Evolutionary conservation across 257 asterid genomes (phyloP).

Genomic region (Nicotiana tabacum): DNA sequence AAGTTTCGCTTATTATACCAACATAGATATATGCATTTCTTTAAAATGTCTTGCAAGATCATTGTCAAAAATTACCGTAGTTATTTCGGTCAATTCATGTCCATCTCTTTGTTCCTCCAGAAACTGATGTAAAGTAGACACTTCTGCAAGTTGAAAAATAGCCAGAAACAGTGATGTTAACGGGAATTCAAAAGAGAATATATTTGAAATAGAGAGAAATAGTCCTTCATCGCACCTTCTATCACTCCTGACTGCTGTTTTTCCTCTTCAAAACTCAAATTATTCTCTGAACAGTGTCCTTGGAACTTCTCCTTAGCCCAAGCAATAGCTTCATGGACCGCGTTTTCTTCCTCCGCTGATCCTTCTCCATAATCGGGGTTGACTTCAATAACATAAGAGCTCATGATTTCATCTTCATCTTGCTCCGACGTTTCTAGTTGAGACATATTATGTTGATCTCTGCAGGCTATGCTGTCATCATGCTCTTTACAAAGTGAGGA

Average conservation of each 20-base stretch:
- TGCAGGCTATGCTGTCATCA: slow-evolving; percentile 17
- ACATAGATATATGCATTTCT: too few relatives aligned
- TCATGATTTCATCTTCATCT: slow-evolving; percentile 56
- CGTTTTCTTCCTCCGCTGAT: slow-evolving; percentile 44
- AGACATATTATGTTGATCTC: slow-evolving; percentile 19
- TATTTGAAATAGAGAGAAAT: neutral
- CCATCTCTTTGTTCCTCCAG: slow-evolving; percentile 24
- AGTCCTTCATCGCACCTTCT: slow-evolving; percentile 26
- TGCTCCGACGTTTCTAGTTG: slow-evolving; percentile 23
- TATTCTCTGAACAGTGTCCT: slow-evolving; percentile 25
- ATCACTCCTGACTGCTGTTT: slow-evolving; percentile 22
- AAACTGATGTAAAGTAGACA: slow-evolving; percentile 22
- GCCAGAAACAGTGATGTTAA: neutral
- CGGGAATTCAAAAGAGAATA: neutral
- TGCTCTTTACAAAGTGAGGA: slow-evolving; percentile 47
- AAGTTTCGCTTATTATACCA: too few relatives aligned
- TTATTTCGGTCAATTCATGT: neutral
- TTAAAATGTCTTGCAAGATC: neutral
- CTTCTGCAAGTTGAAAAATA: slow-evolving; percentile 21
- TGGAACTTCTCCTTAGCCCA: slow-evolving; percentile 83
- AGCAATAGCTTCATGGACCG: slow-evolving; percentile 76
- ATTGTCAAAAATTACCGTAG: neutral
- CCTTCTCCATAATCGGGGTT: slow-evolving; percentile 38
- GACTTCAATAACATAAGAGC: slow-evolving; percentile 74
- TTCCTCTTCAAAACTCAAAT: slow-evolving; percentile 18